Percentiles rank a stretch among this genome's conserved stretches.
Evolutionary conservation across 345 rosid species (phyloP).

Genomic region (Gossypium thurberi): DNA sequence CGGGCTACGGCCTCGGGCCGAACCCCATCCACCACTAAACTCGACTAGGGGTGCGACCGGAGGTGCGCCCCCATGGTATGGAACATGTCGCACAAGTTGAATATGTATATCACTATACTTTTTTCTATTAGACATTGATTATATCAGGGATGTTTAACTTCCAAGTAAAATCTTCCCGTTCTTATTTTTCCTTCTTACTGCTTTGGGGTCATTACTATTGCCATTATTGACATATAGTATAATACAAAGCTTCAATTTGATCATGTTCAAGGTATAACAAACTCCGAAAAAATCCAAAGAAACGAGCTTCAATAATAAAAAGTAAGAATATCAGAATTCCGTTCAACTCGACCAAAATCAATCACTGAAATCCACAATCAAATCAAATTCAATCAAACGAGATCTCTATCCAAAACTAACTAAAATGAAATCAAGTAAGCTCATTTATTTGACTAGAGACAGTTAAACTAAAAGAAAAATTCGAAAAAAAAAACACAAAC

Average conservation of each 20-base stretch:
- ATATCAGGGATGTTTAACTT: too few species aligned
- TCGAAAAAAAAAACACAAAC: constrained; percentile 30
- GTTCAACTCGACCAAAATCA: neutral
- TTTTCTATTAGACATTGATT: too few species aligned
- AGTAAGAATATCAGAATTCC: neutral
- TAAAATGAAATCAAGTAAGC: constrained; percentile 7
- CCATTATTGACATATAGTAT: too few species aligned
- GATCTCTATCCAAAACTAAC: constrained; percentile 12
- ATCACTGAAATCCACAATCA: neutral
- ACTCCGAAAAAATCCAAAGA: neutral
- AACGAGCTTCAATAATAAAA: neutral
- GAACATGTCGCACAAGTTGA: too few species aligned
- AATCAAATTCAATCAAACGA: constrained; percentile 1
- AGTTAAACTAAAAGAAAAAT: neutral
- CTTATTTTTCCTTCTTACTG: too few species aligned
- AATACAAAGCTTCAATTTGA: neutral
- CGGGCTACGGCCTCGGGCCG: too few species aligned
- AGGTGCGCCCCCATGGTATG: too few species aligned
- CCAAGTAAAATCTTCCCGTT: too few species aligned
- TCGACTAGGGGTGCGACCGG: too few species aligned
- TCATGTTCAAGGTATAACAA: neutral
- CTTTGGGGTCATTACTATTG: too few species aligned
- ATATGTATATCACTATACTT: too few species aligned
- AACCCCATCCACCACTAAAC: too few species aligned
- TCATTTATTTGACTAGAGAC: neutral